Conservation (phyloP, 2,329 filamentous ascomycete genomes). For the Aureobasidium lini region DNA sequence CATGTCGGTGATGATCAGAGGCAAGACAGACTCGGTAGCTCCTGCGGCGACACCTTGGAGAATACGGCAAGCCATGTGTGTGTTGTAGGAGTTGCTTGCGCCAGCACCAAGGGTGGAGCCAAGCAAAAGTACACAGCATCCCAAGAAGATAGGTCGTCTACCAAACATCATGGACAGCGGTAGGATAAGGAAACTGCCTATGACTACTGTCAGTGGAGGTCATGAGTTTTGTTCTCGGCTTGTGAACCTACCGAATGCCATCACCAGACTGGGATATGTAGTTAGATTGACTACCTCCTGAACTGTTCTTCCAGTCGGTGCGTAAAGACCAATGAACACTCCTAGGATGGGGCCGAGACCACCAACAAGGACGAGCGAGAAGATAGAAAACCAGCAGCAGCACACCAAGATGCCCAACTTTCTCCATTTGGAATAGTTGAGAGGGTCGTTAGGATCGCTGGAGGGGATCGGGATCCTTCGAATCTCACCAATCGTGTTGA, state of each 20-base stretch:
- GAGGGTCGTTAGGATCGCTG: constrained; percentile 22
- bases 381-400: constrained; percentile 28
- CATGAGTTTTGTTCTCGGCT: neutral
- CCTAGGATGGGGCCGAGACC: constrained; percentile 38
- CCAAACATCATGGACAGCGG: constrained; percentile 34
- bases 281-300: constrained; percentile 29
- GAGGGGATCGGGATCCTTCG: constrained; percentile 21
- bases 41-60: constrained; percentile 31
- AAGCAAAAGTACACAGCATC: constrained; percentile 24
- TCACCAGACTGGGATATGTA: constrained; percentile 34
- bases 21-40: constrained; percentile 34
- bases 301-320: constrained; percentile 19
- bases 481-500: constrained; percentile 18
- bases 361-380: constrained; percentile 42
- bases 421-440: constrained; percentile 25
- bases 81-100: constrained; percentile 26
- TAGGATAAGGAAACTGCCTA: constrained; percentile 30
- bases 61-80: constrained; percentile 32
- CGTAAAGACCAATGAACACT: constrained; percentile 29
- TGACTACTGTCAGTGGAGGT: neutral
- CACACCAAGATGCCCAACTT: constrained; percentile 25
- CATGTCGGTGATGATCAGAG: constrained; percentile 33
- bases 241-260: constrained; percentile 28
- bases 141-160: constrained; percentile 31
- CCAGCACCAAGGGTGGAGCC: constrained; percentile 30